phyloP scores from a whole-genome alignment of 2,329 filamentous ascomycete genomes.

The Dothiorella sarmentorum region DNA sequence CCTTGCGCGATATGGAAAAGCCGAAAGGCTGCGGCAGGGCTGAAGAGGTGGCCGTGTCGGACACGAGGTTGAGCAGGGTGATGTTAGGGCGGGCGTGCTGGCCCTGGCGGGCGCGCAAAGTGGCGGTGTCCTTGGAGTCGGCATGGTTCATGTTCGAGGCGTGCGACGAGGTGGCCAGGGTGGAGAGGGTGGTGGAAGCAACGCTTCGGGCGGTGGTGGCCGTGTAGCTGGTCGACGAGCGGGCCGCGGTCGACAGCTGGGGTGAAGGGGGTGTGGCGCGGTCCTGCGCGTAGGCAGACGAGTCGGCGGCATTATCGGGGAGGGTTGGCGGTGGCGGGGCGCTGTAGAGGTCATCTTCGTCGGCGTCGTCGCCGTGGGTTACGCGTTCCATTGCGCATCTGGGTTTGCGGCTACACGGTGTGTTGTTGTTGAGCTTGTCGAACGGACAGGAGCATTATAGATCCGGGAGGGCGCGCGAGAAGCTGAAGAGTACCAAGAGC shows the following conservation, averaged over 20 bases:
- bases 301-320: background rate
- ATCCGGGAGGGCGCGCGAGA: background rate
- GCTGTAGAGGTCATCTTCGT: conserved; percentile 18
- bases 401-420: background rate
- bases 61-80: conserved; percentile 37
- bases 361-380: conserved; percentile 10
- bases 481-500: no score
- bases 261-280: conserved; percentile 9
- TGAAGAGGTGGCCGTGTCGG: conserved; percentile 38
- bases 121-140: conserved; percentile 7
- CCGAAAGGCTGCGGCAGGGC: conserved; percentile 38
- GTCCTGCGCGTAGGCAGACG: background rate
- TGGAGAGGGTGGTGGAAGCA: conserved; percentile 15
- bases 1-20: conserved; percentile 36
- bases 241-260: conserved; percentile 10
- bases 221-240: conserved; percentile 16
- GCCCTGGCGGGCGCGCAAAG: background rate
- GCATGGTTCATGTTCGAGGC: conserved; percentile 13
- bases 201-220: conserved; percentile 17
- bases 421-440: background rate
- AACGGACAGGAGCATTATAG: conserved; percentile 9
- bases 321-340: conserved; percentile 17
- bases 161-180: conserved; percentile 12
- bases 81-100: conserved; percentile 31
- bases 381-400: conserved; percentile 17